phyloP scores from a whole-genome alignment of 305 asterid species.

The Nicotiana rustica region DNA sequence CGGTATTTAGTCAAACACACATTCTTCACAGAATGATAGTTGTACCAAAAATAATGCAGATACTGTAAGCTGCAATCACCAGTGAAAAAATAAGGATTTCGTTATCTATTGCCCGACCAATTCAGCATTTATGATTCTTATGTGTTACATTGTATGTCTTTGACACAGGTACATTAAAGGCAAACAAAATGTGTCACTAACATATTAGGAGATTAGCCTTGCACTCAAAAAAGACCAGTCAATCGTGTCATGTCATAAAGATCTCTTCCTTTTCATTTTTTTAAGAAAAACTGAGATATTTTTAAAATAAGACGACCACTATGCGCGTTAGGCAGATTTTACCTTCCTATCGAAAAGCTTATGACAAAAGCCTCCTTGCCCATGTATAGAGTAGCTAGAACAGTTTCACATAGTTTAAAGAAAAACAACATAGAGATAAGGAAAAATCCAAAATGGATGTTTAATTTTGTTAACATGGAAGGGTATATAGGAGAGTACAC shows the following conservation, averaged over 20 bases:
- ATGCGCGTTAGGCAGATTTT: not conserved
- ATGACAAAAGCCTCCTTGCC: not conserved
- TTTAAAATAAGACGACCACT: not conserved
- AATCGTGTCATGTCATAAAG: not conserved
- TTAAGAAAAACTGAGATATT: not conserved
- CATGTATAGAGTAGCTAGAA: not conserved
- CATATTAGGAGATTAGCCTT: not conserved
- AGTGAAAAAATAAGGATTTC: not conserved
- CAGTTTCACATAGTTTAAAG: not conserved
- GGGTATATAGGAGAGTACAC: not conserved
- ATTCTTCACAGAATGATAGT: not conserved
- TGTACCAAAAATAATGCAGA: not conserved
- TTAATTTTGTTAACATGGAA: not conserved
- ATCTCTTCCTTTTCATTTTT: not conserved
- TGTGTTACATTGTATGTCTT: constrained; percentile 7
- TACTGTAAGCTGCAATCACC: constrained; percentile 15
- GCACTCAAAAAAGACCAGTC: constrained; percentile 5
- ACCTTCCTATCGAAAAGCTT: not conserved
- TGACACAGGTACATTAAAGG: constrained; percentile 20
- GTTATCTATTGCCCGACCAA: not conserved
- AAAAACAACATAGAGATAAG: not conserved
- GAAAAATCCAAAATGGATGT: not conserved
- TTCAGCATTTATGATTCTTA: not conserved
- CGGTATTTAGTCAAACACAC: not conserved
- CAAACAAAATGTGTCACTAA: not conserved